These are phyloP conservation scores for Phalaenopsis hybrid DNA, from an alignment of 116 monocot genomes.

Conservation along the genomic window DNA sequence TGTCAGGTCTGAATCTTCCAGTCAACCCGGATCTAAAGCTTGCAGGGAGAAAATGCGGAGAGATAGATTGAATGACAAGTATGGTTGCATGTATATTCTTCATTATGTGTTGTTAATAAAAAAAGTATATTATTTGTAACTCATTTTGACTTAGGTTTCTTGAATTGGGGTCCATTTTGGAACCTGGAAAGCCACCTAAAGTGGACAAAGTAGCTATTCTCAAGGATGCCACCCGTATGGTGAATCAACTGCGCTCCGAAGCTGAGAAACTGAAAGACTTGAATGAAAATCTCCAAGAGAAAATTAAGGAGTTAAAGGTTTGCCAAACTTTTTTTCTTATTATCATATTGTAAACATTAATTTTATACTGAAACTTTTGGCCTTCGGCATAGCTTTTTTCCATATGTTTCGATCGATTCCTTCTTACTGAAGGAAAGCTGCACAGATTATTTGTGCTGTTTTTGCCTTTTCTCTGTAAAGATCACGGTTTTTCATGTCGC, in stretches of 20 bases:
- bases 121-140: background rate
- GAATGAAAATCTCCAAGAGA: conserved; percentile 86
- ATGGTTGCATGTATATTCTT: conserved; percentile 5
- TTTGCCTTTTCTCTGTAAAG: too few species aligned
- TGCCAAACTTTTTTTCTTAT: background rate
- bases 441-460: too few species aligned
- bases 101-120: background rate
- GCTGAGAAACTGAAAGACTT: conserved; percentile 78
- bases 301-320: conserved; percentile 95
- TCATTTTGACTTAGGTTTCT: conserved; percentile 45
- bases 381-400: background rate
- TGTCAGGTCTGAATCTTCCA: conserved; percentile 49
- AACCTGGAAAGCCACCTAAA: conserved; percentile 79
- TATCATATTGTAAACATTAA: background rate
- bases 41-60: conserved; percentile 95
- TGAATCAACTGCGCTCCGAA: conserved; percentile 72
- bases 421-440: background rate
- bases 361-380: background rate
- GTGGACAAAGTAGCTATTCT: conserved; percentile 88
- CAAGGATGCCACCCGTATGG: conserved; percentile 76
- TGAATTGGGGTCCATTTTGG: conserved; percentile 77
- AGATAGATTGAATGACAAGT: conserved; percentile 91
- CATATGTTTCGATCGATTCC: background rate
- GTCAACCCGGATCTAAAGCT: conserved; percentile 67
- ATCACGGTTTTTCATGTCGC: too few species aligned